phyloP scores from a whole-genome alignment of 306 rosid species.

The Coriaria nepalensis region DNA sequence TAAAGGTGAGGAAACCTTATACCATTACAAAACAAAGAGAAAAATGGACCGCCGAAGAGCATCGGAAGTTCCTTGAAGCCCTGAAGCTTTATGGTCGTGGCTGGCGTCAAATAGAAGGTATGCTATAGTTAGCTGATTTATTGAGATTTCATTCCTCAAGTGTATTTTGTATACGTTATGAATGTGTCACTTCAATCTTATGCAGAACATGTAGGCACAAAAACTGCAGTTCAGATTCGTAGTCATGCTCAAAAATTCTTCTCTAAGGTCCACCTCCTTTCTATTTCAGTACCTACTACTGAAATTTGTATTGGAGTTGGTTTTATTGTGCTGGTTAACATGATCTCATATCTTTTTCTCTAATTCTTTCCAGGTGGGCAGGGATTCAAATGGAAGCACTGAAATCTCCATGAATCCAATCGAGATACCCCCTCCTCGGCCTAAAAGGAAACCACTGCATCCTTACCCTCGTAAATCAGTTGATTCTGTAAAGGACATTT shows the following conservation, averaged over 20 bases:
- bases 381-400: slow-evolving; percentile 39
- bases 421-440: slow-evolving; percentile 88
- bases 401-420: slow-evolving; percentile 50
- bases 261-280: slow-evolving; percentile 54
- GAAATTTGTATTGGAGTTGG: background rate
- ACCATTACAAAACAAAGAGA: slow-evolving; percentile 89
- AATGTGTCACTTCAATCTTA: slow-evolving; percentile 19
- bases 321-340: background rate
- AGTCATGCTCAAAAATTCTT: slow-evolving; percentile 99
- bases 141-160: slow-evolving; percentile 3
- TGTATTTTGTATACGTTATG: slow-evolving; percentile 1
- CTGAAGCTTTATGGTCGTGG: slow-evolving; percentile 92
- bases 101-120: slow-evolving; percentile 98
- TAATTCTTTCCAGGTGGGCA: slow-evolving; percentile 43
- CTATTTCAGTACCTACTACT: slow-evolving; percentile 10
- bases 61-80: slow-evolving; percentile 83
- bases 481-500: slow-evolving; percentile 17
- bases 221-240: slow-evolving; percentile 97
- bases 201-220: slow-evolving; percentile 94
- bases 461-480: slow-evolving; percentile 78
- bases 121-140: slow-evolving; percentile 7
- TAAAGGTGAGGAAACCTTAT: slow-evolving; percentile 79
- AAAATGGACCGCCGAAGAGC: slow-evolving; percentile 96
- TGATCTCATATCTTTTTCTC: slow-evolving; percentile 11
- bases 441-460: slow-evolving; percentile 71